These are phyloP conservation scores for Imleria badia DNA, from an alignment of 768 basidiomycete species.

Conservation along the genomic window DNA sequence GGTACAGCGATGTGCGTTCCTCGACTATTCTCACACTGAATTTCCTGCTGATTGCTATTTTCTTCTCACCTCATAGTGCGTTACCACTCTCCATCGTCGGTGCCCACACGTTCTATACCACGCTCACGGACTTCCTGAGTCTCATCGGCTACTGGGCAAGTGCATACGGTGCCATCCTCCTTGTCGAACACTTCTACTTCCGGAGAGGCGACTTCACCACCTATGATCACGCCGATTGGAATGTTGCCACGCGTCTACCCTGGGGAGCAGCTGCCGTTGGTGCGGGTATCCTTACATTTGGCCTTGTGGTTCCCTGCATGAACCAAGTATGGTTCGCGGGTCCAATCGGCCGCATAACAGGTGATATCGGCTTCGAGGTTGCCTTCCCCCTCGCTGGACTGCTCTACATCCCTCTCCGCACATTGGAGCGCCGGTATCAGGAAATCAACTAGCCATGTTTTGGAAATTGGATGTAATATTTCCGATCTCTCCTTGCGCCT, in stretches of 20 bases:
- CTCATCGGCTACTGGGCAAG: conserved; percentile 66
- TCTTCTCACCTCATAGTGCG: conserved; percentile 39
- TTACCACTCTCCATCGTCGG: conserved; percentile 73
- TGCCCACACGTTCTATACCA: conserved; percentile 58
- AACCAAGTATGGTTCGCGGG: conserved; percentile 70
- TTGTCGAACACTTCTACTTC: conserved; percentile 68
- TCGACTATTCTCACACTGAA: not conserved
- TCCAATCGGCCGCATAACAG: conserved; percentile 60
- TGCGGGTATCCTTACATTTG: conserved; percentile 51
- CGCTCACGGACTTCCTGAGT: conserved; percentile 66
- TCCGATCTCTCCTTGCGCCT: not conserved
- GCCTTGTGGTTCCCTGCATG: conserved; percentile 64
- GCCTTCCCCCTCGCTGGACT: conserved; percentile 49
- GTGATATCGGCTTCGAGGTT: conserved; percentile 71
- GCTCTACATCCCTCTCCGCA: conserved; percentile 56
- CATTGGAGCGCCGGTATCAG: conserved; percentile 42
- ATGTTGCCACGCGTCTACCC: conserved; percentile 53
- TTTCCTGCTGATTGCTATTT: conserved; percentile 6
- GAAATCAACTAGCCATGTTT: conserved; percentile 17
- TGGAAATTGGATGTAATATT: conserved; percentile 12
- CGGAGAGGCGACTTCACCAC: conserved; percentile 45
- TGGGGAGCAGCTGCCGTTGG: conserved; percentile 60
- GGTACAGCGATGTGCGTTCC: conserved; percentile 63
- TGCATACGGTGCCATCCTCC: conserved; percentile 57
- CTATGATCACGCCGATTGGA: conserved; percentile 54